Percentiles rank a stretch among this genome's conserved stretches.
Conservation (phyloP, 345 rosid genomes). For the Corymbia maculata region DNA sequence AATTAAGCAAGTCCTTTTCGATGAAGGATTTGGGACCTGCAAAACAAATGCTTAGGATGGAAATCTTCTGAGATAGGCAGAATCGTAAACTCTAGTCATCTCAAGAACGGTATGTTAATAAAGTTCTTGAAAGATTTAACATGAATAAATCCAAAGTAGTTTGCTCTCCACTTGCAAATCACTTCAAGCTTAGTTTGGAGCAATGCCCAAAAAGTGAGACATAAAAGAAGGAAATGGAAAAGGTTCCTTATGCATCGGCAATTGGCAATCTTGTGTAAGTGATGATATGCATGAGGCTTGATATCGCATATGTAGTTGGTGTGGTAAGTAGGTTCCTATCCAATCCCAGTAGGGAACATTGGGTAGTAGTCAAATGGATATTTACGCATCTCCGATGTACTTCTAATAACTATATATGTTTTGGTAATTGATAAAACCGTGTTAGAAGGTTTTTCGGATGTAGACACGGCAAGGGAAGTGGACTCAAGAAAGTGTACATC, state of each 20-base stretch:
- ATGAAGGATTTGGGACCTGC: neutral
- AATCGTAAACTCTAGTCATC: neutral
- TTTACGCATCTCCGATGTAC: neutral
- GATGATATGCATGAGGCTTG: neutral
- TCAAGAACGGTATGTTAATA: neutral
- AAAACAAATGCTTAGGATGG: neutral
- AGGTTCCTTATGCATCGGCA: neutral
- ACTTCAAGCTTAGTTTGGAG: neutral
- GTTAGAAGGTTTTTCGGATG: neutral
- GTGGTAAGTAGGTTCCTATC: neutral
- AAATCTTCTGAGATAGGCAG: neutral
- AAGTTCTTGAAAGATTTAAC: neutral
- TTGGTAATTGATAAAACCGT: neutral
- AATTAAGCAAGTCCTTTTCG: no score
- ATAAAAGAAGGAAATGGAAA: neutral
- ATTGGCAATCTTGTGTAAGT: neutral
- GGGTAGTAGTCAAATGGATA: neutral
- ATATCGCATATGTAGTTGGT: neutral
- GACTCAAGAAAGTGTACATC: neutral
- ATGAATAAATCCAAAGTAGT: neutral
- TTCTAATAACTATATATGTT: neutral
- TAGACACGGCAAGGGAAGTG: neutral
- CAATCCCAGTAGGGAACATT: neutral
- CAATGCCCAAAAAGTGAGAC: no score
- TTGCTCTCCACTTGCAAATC: neutral